A percentile compares a stretch with the other conserved stretches of the same genome.
Conservation (phyloP, 176 grass and related monocot genomes). For the Pontederia crassipes region DNA sequence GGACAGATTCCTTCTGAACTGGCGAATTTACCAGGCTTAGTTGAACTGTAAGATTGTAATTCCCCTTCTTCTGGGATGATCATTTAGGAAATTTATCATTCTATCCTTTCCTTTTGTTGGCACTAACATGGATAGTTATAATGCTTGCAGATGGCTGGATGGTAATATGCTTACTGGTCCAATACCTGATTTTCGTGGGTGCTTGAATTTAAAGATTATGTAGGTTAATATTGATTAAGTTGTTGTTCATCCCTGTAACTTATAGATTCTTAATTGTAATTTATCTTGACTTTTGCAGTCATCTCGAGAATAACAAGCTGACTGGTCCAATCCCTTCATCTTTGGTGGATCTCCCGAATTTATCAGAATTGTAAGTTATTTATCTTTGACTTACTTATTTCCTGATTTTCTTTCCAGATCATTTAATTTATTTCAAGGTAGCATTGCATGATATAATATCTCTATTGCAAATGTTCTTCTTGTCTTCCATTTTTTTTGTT, state of each 20-base stretch:
- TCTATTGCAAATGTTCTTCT: too few species aligned
- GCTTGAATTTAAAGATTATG: slow-evolving; percentile 66
- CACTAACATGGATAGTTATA: neutral
- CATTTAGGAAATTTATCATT: neutral
- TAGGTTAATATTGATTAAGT: slow-evolving; percentile 26
- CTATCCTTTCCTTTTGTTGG: neutral
- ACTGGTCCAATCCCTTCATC: slow-evolving; percentile 59
- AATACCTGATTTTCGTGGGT: slow-evolving; percentile 78
- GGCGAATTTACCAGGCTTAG: slow-evolving; percentile 53
- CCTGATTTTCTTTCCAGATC: too few species aligned
- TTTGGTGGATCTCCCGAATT: slow-evolving; percentile 54
- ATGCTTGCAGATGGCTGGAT: slow-evolving; percentile 45
- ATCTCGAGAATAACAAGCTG: slow-evolving; percentile 88
- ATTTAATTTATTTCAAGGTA: too few species aligned
- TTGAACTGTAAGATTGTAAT: slow-evolving; percentile 70
- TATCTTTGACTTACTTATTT: neutral
- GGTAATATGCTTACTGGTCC: slow-evolving; percentile 60
- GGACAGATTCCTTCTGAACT: slow-evolving; percentile 70
- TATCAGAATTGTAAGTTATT: slow-evolving; percentile 87
- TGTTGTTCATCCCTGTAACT: slow-evolving; percentile 5
- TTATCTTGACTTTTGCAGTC: slow-evolving; percentile 25
- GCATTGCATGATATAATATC: too few species aligned
- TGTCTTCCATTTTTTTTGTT: too few species aligned
- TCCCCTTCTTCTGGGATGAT: neutral
- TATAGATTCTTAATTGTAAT: neutral